A percentile compares a stretch with the other conserved stretches of the same genome.
Conservation (phyloP, 495 filamentous ascomycete species). For the Hyaloscypha bicolor region DNA sequence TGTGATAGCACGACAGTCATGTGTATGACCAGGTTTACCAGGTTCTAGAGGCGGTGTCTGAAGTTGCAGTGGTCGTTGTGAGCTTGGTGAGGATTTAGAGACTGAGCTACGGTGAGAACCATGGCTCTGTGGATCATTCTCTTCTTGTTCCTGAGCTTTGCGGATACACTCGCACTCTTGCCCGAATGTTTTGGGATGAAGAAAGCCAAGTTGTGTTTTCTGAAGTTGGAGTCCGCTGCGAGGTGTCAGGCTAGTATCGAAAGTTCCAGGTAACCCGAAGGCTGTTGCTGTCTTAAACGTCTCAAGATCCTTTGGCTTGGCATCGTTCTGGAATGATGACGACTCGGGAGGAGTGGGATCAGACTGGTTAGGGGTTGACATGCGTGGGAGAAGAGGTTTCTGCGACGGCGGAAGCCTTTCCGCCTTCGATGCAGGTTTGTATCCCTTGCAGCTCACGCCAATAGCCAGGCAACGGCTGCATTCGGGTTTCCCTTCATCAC, state of each 20-base stretch:
- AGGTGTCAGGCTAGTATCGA: no score
- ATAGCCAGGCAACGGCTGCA: background rate
- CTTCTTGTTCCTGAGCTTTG: no score
- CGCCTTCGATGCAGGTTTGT: background rate
- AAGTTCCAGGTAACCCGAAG: no score
- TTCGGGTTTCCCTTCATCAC: background rate
- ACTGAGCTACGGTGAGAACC: no score
- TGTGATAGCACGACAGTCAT: background rate
- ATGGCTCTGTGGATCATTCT: no score
- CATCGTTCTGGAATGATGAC: background rate
- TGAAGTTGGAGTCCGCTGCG: no score
- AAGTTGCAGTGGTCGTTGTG: background rate
- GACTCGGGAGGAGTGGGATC: background rate
- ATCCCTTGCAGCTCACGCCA: background rate
- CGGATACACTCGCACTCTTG: no score
- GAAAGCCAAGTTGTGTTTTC: no score
- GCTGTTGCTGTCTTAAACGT: no score
- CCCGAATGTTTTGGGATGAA: no score
- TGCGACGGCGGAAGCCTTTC: background rate
- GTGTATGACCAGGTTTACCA: background rate
- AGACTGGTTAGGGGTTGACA: background rate
- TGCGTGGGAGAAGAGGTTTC: background rate
- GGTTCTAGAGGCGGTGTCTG: background rate
- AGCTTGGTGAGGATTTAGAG: background rate
- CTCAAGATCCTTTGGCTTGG: background rate